Evolutionary conservation across 208 protist species (phyloP).

Genomic region (Trypanosoma rangeli): DNA sequence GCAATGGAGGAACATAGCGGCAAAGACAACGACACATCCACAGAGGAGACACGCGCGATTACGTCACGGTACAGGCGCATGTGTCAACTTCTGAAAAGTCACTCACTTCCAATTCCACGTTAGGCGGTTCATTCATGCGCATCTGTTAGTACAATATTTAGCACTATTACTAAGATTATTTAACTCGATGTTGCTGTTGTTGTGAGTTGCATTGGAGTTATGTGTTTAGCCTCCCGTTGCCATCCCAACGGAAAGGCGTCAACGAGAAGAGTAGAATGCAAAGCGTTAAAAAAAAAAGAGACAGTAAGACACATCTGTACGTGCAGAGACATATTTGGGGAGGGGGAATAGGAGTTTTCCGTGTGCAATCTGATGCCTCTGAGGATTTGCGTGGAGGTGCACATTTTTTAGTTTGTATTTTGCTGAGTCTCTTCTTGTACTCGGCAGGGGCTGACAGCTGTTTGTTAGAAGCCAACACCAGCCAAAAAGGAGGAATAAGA

Average conservation of each 20-base stretch:
- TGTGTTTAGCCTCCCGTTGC: too few species aligned
- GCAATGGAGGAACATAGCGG: conserved; percentile 25
- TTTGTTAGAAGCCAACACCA: background rate
- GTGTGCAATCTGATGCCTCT: background rate
- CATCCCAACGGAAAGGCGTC: too few species aligned
- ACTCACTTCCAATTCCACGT: conserved; percentile 48
- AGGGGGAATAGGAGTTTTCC: background rate
- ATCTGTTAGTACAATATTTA: conserved; percentile 5
- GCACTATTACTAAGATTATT: background rate
- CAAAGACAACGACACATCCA: conserved; percentile 30
- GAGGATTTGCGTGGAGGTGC: background rate
- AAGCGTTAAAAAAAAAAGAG: background rate
- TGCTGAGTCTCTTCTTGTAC: background rate
- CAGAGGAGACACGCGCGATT: conserved; percentile 29
- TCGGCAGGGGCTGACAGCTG: background rate
- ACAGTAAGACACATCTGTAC: background rate
- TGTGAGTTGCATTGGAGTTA: background rate
- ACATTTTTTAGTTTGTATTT: background rate
- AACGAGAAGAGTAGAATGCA: background rate
- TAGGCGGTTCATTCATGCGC: conserved; percentile 19
- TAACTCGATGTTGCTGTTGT: background rate
- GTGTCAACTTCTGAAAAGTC: conserved; percentile 60
- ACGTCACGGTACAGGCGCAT: conserved; percentile 62
- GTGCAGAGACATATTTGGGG: background rate
- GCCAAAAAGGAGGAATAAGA: background rate